Conservation (phyloP, 208 protist genomes). For the Leishmania gerbilli region DNA sequence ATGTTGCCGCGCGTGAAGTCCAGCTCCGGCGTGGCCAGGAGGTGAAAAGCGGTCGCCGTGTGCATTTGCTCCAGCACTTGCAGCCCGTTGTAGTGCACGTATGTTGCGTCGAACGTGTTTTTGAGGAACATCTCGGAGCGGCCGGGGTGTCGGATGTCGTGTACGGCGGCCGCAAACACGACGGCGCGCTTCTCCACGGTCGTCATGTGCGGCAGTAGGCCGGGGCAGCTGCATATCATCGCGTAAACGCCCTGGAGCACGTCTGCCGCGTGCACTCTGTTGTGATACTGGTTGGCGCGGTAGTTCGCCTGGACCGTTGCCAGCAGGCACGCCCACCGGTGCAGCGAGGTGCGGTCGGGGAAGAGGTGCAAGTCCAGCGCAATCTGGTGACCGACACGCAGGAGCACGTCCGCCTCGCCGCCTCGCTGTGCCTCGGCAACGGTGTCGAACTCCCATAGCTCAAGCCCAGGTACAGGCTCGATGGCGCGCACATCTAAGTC, state of each 20-base stretch:
- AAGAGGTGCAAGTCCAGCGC: conserved; percentile 61
- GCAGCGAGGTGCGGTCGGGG: conserved; percentile 17
- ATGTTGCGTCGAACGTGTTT: conserved; percentile 56
- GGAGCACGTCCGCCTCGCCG: conserved; percentile 30
- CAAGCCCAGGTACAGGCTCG: conserved; percentile 16
- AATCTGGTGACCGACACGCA: conserved; percentile 47
- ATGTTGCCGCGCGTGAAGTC: conserved; percentile 65
- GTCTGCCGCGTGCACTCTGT: conserved; percentile 73
- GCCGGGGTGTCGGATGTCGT: conserved; percentile 82
- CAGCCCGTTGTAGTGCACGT: conserved; percentile 49
- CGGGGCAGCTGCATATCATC: conserved; percentile 41
- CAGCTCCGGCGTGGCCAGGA: conserved; percentile 46
- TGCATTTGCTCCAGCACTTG: conserved; percentile 83
- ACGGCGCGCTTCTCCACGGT: conserved; percentile 61
- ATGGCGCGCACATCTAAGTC: conserved; percentile 2
- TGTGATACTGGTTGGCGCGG: conserved; percentile 77
- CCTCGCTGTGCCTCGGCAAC: conserved; percentile 21
- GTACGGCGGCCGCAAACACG: conserved; percentile 62
- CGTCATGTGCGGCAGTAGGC: conserved; percentile 53
- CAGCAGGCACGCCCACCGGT: conserved; percentile 44
- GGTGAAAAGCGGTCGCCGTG: conserved; percentile 56
- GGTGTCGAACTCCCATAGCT: conserved; percentile 31
- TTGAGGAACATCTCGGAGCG: conserved; percentile 57
- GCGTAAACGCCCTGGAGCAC: conserved; percentile 64
- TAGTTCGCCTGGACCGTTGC: conserved; percentile 76